Evolutionary conservation across 352 stramenopile genomes (phyloP).

Genomic region (Globisporangium mamillatum): DNA sequence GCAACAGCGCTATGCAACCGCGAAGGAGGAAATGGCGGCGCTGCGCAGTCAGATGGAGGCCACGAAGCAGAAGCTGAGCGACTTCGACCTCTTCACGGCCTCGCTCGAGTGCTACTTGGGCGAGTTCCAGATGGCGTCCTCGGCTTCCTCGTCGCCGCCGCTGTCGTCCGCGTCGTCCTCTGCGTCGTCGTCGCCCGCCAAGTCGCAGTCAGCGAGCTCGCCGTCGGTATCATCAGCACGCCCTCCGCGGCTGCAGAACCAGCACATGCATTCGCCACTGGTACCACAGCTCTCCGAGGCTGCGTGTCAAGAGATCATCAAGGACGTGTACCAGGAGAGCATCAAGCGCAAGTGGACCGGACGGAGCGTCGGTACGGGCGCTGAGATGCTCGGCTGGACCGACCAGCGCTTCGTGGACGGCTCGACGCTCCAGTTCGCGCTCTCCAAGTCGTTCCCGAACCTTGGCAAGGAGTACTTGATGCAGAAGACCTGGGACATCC

Average conservation of each 20-base stretch:
- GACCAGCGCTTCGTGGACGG: constrained; percentile 19
- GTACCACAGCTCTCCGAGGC: constrained; percentile 4
- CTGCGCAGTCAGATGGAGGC: constrained; percentile 12
- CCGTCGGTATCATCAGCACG: background rate
- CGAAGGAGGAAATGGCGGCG: constrained; percentile 10
- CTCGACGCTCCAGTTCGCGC: constrained; percentile 16
- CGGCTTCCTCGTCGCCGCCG: background rate
- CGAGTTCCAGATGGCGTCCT: constrained; percentile 14
- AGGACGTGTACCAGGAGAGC: constrained; percentile 13
- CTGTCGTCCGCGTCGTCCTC: background rate
- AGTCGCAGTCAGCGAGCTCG: background rate
- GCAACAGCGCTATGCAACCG: background rate
- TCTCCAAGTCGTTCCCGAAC: constrained; percentile 13
- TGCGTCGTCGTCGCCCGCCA: background rate
- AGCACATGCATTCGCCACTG: background rate
- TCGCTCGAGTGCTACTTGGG: constrained; percentile 16
- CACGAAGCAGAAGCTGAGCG: constrained; percentile 17
- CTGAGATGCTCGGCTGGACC: constrained; percentile 18
- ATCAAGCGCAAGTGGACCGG: constrained; percentile 6
- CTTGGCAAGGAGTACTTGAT: constrained; percentile 11
- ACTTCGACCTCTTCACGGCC: constrained; percentile 17
- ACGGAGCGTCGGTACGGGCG: constrained; percentile 10
- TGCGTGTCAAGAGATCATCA: constrained; percentile 19
- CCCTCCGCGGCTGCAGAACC: background rate
- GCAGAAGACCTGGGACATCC: constrained; percentile 19